Conservation (phyloP, 306 rosid species). For the Begonia peltatifolia region DNA sequence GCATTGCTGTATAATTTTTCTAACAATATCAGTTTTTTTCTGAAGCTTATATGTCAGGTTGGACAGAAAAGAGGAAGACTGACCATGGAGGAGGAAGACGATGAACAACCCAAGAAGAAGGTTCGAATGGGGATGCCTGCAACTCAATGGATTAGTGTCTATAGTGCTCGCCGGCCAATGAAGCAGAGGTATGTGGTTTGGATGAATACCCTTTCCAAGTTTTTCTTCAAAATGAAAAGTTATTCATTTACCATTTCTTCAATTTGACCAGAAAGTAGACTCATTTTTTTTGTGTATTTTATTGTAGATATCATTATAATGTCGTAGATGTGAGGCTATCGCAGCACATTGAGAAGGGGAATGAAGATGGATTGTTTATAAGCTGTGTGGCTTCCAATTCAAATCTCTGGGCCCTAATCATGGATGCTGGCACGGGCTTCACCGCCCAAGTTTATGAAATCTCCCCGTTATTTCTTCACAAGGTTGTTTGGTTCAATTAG, state of each 20-base stretch:
- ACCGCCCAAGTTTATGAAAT: slow-evolving; percentile 68
- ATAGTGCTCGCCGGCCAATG: slow-evolving; percentile 77
- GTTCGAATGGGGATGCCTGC: slow-evolving; percentile 78
- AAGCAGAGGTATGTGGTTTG: slow-evolving; percentile 55
- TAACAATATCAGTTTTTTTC: slow-evolving; percentile 12
- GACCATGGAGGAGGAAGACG: slow-evolving; percentile 65
- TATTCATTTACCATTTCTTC: neutral
- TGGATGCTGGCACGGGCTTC: slow-evolving; percentile 96
- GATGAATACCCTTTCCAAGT: neutral
- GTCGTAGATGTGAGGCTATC: slow-evolving; percentile 68
- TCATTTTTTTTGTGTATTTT: slow-evolving; percentile 1
- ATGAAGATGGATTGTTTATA: slow-evolving; percentile 72
- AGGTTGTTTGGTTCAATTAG: slow-evolving; percentile 27
- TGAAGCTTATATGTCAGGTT: slow-evolving; percentile 56
- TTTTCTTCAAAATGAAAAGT: neutral
- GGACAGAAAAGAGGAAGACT: slow-evolving; percentile 82
- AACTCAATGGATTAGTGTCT: slow-evolving; percentile 75
- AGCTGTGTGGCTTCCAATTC: slow-evolving; percentile 64
- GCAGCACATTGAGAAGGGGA: slow-evolving; percentile 84
- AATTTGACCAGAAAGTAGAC: neutral
- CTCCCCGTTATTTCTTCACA: slow-evolving; percentile 59
- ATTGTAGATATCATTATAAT: slow-evolving; percentile 74
- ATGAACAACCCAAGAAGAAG: slow-evolving; percentile 77
- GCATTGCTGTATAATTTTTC: slow-evolving; percentile 5
- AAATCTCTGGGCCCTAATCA: slow-evolving; percentile 80